phyloP scores from a whole-genome alignment of 352 stramenopile species.

The Globisporangium nodosum region DNA sequence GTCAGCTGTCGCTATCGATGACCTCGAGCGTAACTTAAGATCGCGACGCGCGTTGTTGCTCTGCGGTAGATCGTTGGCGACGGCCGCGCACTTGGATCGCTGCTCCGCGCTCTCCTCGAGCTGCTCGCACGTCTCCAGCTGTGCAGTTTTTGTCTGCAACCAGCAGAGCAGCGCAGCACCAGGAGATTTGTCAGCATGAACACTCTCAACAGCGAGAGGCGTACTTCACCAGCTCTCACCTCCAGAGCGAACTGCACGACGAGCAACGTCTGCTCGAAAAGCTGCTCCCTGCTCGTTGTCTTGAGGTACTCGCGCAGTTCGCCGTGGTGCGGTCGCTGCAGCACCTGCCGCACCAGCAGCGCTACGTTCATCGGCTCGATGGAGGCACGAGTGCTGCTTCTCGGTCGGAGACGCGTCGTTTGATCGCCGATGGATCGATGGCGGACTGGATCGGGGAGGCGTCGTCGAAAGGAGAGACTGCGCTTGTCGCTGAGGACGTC shows the following conservation, averaged over 20 bases:
- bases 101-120: conserved; percentile 19
- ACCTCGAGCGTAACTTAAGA: conserved; percentile 14
- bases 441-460: background rate
- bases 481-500: background rate
- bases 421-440: background rate
- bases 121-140: conserved; percentile 14
- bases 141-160: conserved; percentile 19
- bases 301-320: conserved; percentile 32
- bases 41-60: conserved; percentile 11
- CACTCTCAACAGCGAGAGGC: background rate
- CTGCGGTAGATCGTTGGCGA: conserved; percentile 21
- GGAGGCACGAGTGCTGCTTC: background rate
- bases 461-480: background rate
- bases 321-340: conserved; percentile 37
- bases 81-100: conserved; percentile 20
- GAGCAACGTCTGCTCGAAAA: conserved; percentile 40
- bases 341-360: conserved; percentile 44
- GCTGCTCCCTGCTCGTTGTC: conserved; percentile 30
- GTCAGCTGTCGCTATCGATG: conserved; percentile 2
- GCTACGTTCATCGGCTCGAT: conserved; percentile 18
- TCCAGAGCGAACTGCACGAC: conserved; percentile 39
- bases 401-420: background rate
- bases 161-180: background rate
- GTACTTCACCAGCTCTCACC: conserved; percentile 12
- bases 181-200: too few species aligned